These are phyloP conservation scores for Aspergillus carbonarius DNA, from an alignment of 2,329 filamentous ascomycete species.

Conservation along the genomic window DNA sequence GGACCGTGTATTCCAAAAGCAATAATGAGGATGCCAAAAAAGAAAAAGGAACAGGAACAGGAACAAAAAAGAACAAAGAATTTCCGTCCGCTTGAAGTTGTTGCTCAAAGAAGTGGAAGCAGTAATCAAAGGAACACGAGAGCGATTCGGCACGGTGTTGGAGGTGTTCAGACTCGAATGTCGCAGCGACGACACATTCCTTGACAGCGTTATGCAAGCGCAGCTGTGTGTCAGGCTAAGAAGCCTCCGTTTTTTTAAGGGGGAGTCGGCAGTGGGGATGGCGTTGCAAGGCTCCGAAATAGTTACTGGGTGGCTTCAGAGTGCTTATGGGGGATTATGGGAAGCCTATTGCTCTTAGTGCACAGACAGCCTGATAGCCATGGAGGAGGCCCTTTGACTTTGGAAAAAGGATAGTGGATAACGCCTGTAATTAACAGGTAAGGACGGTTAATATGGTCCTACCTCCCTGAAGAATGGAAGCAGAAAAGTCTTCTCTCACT, in stretches of 20 bases:
- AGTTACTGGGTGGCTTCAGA: slow-evolving; percentile 18
- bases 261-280: slow-evolving; percentile 23
- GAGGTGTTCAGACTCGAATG: slow-evolving; percentile 21
- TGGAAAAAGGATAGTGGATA: not conserved
- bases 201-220: slow-evolving; percentile 29
- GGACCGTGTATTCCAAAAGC: not conserved
- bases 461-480: not conserved
- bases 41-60: slow-evolving; percentile 5
- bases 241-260: slow-evolving; percentile 22
- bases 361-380: slow-evolving; percentile 6
- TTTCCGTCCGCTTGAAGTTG: not conserved
- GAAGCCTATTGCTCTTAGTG: slow-evolving; percentile 16
- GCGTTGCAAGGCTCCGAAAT: slow-evolving; percentile 21
- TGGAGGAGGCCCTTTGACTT: not conserved
- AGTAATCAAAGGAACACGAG: slow-evolving; percentile 8
- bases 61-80: slow-evolving; percentile 3
- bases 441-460: not conserved
- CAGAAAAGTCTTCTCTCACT: not conserved
- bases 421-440: not conserved
- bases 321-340: slow-evolving; percentile 15
- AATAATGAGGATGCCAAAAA: not conserved
- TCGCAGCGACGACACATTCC: slow-evolving; percentile 25
- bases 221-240: slow-evolving; percentile 30
- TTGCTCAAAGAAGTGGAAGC: slow-evolving; percentile 9
- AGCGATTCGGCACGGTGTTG: slow-evolving; percentile 21